phyloP scores from a whole-genome alignment of 352 stramenopile genomes.

The Phytophthora pseudosyringae region DNA sequence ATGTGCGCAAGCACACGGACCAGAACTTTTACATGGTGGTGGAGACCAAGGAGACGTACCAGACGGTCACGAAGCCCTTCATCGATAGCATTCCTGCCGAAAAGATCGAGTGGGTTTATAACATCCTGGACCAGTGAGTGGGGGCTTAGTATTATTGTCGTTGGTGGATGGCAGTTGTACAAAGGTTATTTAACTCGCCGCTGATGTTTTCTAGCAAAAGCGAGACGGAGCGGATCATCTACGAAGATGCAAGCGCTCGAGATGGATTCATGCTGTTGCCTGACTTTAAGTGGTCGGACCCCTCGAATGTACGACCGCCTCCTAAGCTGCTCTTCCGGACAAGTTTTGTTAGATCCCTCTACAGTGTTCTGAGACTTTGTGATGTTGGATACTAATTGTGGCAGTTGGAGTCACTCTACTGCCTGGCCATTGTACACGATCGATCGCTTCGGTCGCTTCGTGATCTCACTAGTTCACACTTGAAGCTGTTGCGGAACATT shows the following conservation, averaged over 20 bases:
- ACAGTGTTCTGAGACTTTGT: no score
- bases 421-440: slow-evolving; percentile 82
- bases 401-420: slow-evolving; percentile 86
- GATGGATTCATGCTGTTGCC: slow-evolving; percentile 83
- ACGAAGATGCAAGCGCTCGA: slow-evolving; percentile 64
- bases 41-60: slow-evolving; percentile 84
- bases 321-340: background rate
- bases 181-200: background rate
- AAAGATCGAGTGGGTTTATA: slow-evolving; percentile 90
- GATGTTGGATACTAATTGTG: background rate
- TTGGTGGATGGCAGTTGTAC: no score
- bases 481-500: slow-evolving; percentile 77
- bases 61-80: slow-evolving; percentile 71
- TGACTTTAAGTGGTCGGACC: slow-evolving; percentile 87
- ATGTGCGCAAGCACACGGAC: slow-evolving; percentile 87
- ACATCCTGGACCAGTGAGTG: slow-evolving; percentile 88
- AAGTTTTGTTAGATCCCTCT: no score
- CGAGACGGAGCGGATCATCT: slow-evolving; percentile 83
- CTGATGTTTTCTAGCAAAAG: slow-evolving; percentile 55
- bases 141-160: no score
- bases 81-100: slow-evolving; percentile 78
- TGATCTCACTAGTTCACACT: slow-evolving; percentile 66
- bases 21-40: slow-evolving; percentile 84
- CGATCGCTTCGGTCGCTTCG: slow-evolving; percentile 74
- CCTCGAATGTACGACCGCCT: slow-evolving; percentile 62